Evolutionary conservation across 2,329 filamentous ascomycete species (phyloP).

Genomic region (Botryosphaeria dothidea): DNA sequence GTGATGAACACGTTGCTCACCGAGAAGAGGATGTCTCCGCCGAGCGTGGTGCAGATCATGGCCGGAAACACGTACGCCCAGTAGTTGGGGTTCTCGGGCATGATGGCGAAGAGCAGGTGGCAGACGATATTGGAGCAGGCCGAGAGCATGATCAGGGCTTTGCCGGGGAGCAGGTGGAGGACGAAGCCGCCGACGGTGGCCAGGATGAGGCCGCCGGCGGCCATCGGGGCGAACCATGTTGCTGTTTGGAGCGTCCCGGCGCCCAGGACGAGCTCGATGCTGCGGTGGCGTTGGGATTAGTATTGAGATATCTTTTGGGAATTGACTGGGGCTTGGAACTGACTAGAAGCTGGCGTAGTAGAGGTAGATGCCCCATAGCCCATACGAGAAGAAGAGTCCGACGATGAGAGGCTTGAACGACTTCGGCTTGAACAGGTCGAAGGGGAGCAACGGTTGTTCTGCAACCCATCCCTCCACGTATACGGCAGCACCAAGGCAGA

Average conservation of each 20-base stretch:
- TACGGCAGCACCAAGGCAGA: slow-evolving; percentile 61
- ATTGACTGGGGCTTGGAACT: not conserved
- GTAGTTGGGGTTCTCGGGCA: slow-evolving; percentile 49
- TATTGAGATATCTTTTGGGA: slow-evolving; percentile 23
- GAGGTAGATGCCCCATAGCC: slow-evolving; percentile 38
- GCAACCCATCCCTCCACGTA: slow-evolving; percentile 75
- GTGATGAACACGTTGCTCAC: slow-evolving; percentile 75
- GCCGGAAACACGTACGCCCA: slow-evolving; percentile 75
- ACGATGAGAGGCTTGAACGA: slow-evolving; percentile 56
- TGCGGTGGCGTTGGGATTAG: slow-evolving; percentile 30
- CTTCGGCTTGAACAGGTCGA: slow-evolving; percentile 67
- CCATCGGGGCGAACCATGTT: slow-evolving; percentile 69
- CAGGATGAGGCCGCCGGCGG: slow-evolving; percentile 66
- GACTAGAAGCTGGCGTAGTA: slow-evolving; percentile 41
- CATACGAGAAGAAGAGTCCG: slow-evolving; percentile 48
- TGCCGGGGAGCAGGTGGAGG: slow-evolving; percentile 63
- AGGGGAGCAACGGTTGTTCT: slow-evolving; percentile 66
- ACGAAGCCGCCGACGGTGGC: slow-evolving; percentile 63
- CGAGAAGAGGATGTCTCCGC: slow-evolving; percentile 74
- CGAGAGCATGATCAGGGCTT: slow-evolving; percentile 63
- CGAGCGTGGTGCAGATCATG: slow-evolving; percentile 71
- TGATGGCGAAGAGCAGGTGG: slow-evolving; percentile 63
- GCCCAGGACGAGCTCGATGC: slow-evolving; percentile 54
- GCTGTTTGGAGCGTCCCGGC: slow-evolving; percentile 57
- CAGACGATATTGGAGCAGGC: slow-evolving; percentile 59